Evolutionary conservation across 768 basidiomycete species (phyloP).

Genomic region (Psilocybe sp.): DNA sequence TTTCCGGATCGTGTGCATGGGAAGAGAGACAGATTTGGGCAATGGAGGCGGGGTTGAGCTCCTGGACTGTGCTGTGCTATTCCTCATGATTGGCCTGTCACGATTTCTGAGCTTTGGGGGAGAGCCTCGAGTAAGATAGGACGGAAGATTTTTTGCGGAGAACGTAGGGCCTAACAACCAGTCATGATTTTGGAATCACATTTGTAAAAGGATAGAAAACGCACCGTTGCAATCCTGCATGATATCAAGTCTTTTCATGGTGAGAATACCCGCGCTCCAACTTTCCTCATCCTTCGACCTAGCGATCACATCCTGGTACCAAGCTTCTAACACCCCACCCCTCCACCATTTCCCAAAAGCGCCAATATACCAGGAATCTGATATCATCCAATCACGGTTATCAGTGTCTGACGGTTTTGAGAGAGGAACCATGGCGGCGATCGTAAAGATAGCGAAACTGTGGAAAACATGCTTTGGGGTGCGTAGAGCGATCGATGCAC

Average conservation of each 20-base stretch:
- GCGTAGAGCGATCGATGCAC: conserved; percentile 87
- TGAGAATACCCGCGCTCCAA: conserved; percentile 75
- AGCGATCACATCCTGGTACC: conserved; percentile 69
- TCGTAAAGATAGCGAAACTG: conserved; percentile 82
- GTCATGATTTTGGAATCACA: conserved; percentile 2
- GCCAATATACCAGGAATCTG: conserved; percentile 88
- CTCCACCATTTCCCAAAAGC: conserved; percentile 92
- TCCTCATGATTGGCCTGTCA: conserved; percentile 48
- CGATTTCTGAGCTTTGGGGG: conserved; percentile 59
- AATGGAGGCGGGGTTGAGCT: conserved; percentile 81
- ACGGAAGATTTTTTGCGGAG: conserved; percentile 44
- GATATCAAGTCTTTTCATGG: conserved; percentile 70
- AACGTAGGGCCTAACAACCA: conserved; percentile 44
- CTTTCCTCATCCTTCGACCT: conserved; percentile 67
- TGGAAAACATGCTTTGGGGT: conserved; percentile 89
- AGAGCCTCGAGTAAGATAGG: conserved; percentile 41
- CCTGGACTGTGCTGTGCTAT: conserved; percentile 37
- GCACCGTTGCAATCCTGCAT: conserved; percentile 67
- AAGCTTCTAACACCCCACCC: conserved; percentile 77
- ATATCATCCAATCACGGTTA: conserved; percentile 50
- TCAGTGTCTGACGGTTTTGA: conserved; percentile 35
- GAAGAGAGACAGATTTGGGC: conserved; percentile 78
- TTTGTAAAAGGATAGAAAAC: conserved; percentile 13
- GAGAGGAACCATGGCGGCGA: conserved; percentile 73
- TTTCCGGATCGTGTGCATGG: conserved; percentile 62